Evolutionary conservation across 805 yeast genomes (phyloP).

Genomic region (Ogataea philodendri): DNA sequence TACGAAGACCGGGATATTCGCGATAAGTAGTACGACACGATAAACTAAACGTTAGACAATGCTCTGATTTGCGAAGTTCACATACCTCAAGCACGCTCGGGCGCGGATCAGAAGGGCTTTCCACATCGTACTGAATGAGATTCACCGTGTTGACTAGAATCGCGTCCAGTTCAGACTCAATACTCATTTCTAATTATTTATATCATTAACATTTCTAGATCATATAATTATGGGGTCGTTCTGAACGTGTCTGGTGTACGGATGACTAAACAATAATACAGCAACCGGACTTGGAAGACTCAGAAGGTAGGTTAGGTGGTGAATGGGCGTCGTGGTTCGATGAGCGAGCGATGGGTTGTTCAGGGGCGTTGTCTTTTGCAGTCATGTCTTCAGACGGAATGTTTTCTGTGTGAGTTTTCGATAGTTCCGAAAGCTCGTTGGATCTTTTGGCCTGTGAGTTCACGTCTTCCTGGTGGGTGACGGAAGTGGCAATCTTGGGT

Average conservation of each 20-base stretch:
- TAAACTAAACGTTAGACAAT: conserved; percentile 9
- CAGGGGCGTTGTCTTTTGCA: conserved; percentile 1
- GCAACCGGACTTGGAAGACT: conserved; percentile 7
- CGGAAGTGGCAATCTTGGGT: background rate
- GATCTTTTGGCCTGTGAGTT: too few relatives aligned
- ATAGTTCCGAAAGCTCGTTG: background rate
- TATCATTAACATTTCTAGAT: conserved; percentile 1
- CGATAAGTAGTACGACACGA: conserved; percentile 14
- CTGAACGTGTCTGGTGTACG: conserved; percentile 8
- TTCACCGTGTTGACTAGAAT: conserved; percentile 10
- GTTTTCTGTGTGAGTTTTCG: conserved; percentile 3
- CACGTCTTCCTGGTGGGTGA: background rate
- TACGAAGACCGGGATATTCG: conserved; percentile 6
- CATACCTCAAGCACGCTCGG: too few relatives aligned
- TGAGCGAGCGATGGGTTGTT: conserved; percentile 1
- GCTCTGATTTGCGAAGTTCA: too few relatives aligned
- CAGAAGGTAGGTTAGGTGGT: background rate
- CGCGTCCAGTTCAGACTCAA: conserved; percentile 5
- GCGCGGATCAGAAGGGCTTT: too few relatives aligned
- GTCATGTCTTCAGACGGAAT: conserved; percentile 2
- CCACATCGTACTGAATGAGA: conserved; percentile 6
- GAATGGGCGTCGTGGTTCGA: background rate
- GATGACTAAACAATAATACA: conserved; percentile 6
- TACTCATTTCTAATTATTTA: too few relatives aligned
- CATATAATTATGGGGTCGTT: conserved; percentile 8